phyloP scores from a whole-genome alignment of 2,329 filamentous ascomycete species.

The Phaeosphaeria sp. region DNA sequence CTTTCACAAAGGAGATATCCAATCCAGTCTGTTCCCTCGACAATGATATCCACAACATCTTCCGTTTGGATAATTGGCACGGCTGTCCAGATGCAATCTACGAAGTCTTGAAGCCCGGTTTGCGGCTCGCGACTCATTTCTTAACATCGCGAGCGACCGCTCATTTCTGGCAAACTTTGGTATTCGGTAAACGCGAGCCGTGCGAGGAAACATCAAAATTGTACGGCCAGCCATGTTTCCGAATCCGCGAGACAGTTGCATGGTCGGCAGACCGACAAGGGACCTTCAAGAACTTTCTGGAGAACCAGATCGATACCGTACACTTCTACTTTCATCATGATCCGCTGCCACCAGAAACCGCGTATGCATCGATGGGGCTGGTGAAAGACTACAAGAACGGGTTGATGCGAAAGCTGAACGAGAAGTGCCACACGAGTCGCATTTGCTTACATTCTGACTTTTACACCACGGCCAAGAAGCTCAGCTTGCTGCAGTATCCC shows the following conservation, averaged over 20 bases:
- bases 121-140: slow-evolving; percentile 42
- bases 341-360: slow-evolving; percentile 43
- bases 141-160: slow-evolving; percentile 46
- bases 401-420: slow-evolving; percentile 41
- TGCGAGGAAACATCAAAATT: slow-evolving; percentile 37
- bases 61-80: slow-evolving; percentile 48
- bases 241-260: slow-evolving; percentile 44
- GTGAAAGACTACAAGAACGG: slow-evolving; percentile 48
- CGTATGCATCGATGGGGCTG: slow-evolving; percentile 47
- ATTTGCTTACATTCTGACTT: slow-evolving; percentile 50
- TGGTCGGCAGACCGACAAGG: slow-evolving; percentile 42
- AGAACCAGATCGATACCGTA: slow-evolving; percentile 43
- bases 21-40: slow-evolving; percentile 38
- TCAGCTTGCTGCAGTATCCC: slow-evolving; percentile 44
- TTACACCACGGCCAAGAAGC: slow-evolving; percentile 49
- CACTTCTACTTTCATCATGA: slow-evolving; percentile 49
- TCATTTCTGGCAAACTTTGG: slow-evolving; percentile 47
- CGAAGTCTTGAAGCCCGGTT: slow-evolving; percentile 45
- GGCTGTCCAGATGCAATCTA: slow-evolving; percentile 48
- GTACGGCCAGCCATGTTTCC: slow-evolving; percentile 41
- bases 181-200: slow-evolving; percentile 43
- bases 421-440: slow-evolving; percentile 46
- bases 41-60: slow-evolving; percentile 46
- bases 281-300: slow-evolving; percentile 38
- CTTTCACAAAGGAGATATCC: slow-evolving; percentile 29